These are phyloP conservation scores for Rusavskia elegans DNA, from an alignment of 495 filamentous ascomycete species.

Conservation along the genomic window DNA sequence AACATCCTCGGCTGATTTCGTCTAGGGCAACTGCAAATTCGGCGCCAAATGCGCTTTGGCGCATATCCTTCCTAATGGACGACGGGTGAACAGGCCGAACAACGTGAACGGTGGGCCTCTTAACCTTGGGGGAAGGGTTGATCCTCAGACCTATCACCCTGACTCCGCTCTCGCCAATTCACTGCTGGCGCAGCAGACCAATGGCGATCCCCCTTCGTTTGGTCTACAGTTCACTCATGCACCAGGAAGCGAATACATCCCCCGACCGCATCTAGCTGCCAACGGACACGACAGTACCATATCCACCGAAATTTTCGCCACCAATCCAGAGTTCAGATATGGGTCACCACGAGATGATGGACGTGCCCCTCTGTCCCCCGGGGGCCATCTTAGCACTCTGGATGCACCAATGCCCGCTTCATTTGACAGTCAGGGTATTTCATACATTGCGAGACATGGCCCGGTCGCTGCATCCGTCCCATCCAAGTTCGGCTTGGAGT, in stretches of 20 bases:
- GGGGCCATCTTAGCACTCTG: conserved; percentile 55
- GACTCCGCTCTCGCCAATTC: conserved; percentile 74
- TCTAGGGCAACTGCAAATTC: conserved; percentile 96
- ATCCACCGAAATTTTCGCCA: conserved; percentile 62
- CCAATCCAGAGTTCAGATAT: conserved; percentile 62
- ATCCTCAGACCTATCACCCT: conserved; percentile 45
- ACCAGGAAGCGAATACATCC: conserved; percentile 18
- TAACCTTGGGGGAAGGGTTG: conserved; percentile 56
- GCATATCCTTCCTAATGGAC: conserved; percentile 86
- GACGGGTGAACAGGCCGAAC: conserved; percentile 59
- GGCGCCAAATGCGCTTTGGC: conserved; percentile 92
- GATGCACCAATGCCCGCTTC: conserved; percentile 91
- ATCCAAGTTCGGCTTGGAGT: conserved; percentile 81
- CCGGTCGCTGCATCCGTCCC: conserved; percentile 88
- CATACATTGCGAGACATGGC: conserved; percentile 74
- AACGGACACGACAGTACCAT: conserved; percentile 40
- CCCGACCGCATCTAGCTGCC: conserved; percentile 9
- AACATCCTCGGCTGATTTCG: conserved; percentile 1
- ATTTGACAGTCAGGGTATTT: conserved; percentile 93
- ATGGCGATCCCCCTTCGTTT: conserved; percentile 25
- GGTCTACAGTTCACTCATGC: conserved; percentile 15
- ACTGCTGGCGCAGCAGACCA: conserved; percentile 57
- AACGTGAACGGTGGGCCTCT: conserved; percentile 36
- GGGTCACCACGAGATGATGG: conserved; percentile 75
- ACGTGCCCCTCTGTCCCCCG: conserved; percentile 59